Base-by-base conservation (phyloP, 306 rosid species). In the Fagus crenata region DNA sequence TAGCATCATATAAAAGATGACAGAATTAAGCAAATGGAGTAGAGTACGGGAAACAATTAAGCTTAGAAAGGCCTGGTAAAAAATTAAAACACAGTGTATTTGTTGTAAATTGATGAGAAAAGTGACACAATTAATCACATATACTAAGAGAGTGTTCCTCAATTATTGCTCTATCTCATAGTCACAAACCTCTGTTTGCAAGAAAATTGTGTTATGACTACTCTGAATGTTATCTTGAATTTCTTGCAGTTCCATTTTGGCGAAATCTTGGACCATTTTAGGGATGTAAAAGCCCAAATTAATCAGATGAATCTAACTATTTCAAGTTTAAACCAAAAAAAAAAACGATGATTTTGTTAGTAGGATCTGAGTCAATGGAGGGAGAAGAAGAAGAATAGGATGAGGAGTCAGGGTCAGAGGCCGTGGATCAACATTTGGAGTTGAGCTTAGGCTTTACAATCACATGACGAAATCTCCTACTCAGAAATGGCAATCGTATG, bases 171-270 rank as follows among this genome's bases (percentile, higher is more conserved):
- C 28, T 22, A 22, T 22, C 28, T 46, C 8, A 46, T 3, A 46
- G 32, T 32, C 8, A 58, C 80, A 73, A 36, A 94, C 98, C 97
- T 95, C 98, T 82, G 92, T 92, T 53, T 92, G 97, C 72, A 90
- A 85, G 79, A 95, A 95, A 46, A 95, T 92, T 49, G 92, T 95
- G 92, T 95, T 95, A 70, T 97, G 86, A 32, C 99, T 87, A 75
- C 97, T 95, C 67, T 97, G 86, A 81, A 95, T 86, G 75, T 92
- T 92, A 41, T 92, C 97, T 81, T 89, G 91, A 82, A 95, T 95
- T 75, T 95, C 99, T 74, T 85, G 97, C 49, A 95, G 69, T 70
- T 95, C 96, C 99, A 95, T 92, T 79, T 88, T 89, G 42, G 85
- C 96, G 80, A 95, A 92, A 77, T 87, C 97, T 77, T 89, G 90